phyloP scores from a whole-genome alignment of 306 rosid genomes.

The Sechiopsis laciniata region DNA sequence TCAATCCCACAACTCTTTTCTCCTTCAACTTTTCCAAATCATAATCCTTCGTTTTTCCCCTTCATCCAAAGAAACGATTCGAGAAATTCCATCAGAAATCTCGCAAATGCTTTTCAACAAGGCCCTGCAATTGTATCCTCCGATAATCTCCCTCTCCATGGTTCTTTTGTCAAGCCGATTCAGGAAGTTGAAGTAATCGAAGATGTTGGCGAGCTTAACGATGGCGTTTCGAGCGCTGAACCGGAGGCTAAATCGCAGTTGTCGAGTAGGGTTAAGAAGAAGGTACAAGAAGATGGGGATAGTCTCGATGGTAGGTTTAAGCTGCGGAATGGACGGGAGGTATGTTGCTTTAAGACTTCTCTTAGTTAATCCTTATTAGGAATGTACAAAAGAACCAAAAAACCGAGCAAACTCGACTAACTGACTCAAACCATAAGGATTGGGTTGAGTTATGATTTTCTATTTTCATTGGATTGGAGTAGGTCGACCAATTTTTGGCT shows the following conservation, averaged over 20 bases:
- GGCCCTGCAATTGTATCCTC: background rate
- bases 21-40: background rate
- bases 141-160: background rate
- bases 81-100: background rate
- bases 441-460: no score
- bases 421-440: no score
- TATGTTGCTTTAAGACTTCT: conserved; percentile 11
- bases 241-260: conserved; percentile 8
- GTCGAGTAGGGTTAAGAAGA: conserved; percentile 38
- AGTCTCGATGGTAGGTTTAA: conserved; percentile 54
- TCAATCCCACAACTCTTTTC: background rate
- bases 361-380: no score
- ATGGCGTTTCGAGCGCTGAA: conserved; percentile 7
- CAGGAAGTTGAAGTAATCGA: conserved; percentile 2
- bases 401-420: no score
- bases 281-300: conserved; percentile 35
- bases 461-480: no score
- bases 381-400: no score
- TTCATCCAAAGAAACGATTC: background rate
- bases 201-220: background rate
- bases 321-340: conserved; percentile 84
- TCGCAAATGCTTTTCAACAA: background rate
- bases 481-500: no score
- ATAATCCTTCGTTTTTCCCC: background rate
- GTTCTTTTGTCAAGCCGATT: conserved; percentile 3